phyloP scores from a whole-genome alignment of 768 basidiomycete species.

The Termitomyces sp. region DNA sequence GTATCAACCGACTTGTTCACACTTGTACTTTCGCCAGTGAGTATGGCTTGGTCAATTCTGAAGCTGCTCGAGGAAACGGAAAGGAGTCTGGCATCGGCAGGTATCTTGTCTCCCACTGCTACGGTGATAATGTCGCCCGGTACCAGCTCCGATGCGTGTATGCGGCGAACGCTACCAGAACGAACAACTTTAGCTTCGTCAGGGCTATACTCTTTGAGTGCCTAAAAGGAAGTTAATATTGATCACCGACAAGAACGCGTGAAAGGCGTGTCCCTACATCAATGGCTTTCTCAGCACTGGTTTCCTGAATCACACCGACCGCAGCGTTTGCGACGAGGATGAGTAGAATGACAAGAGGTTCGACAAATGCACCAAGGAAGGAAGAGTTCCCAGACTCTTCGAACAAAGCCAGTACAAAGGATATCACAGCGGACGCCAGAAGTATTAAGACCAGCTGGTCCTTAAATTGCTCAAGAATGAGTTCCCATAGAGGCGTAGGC shows the following conservation, averaged over 20 bases:
- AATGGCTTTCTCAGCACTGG: constrained; percentile 94
- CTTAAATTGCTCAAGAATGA: constrained; percentile 98
- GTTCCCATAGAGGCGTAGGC: constrained; percentile 86
- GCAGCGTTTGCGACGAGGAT: constrained; percentile 97
- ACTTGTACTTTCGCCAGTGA: constrained; percentile 91
- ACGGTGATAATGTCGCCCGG: constrained; percentile 92
- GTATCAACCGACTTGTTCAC: constrained; percentile 76
- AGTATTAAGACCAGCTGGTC: constrained; percentile 98
- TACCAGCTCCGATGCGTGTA: constrained; percentile 88
- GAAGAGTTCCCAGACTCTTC: constrained; percentile 71
- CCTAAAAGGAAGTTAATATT: constrained; percentile 43
- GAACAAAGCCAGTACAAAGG: constrained; percentile 87
- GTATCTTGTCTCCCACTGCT: constrained; percentile 92
- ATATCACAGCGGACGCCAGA: constrained; percentile 89
- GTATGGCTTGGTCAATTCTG: constrained; percentile 92
- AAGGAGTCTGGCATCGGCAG: constrained; percentile 89
- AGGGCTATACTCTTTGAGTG: constrained; percentile 94
- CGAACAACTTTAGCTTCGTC: constrained; percentile 93
- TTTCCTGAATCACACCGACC: constrained; percentile 96
- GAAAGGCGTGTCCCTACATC: constrained; percentile 60
- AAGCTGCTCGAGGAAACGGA: constrained; percentile 92
- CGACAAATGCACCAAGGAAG: constrained; percentile 86
- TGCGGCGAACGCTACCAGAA: constrained; percentile 59
- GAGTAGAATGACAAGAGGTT: constrained; percentile 91
- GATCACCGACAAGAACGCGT: constrained; percentile 6